Percentiles rank a stretch among this genome's conserved stretches.
These are phyloP conservation scores for Sugiyamaella japonica DNA, from an alignment of 1,139 yeast species.

Conservation along the genomic window DNA sequence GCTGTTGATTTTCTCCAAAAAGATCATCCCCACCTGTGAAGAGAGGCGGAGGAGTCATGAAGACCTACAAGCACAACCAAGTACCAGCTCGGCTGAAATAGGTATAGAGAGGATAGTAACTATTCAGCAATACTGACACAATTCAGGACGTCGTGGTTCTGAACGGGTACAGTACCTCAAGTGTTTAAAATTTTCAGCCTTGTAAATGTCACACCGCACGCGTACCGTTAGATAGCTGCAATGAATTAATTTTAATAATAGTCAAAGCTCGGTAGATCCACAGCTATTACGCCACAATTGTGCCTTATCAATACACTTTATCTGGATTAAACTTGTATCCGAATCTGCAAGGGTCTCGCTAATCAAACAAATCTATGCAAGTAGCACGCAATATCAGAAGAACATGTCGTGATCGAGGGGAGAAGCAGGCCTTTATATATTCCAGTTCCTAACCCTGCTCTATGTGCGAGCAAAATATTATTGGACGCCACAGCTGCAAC, in stretches of 20 bases:
- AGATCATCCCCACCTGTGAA: background rate
- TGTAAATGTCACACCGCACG: background rate
- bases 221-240: background rate
- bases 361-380: slow-evolving; percentile 4
- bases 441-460: background rate
- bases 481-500: slow-evolving; percentile 2
- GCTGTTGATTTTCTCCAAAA: background rate
- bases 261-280: background rate
- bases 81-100: slow-evolving; percentile 1
- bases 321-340: slow-evolving; percentile 6
- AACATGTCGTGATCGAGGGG: slow-evolving; percentile 5
- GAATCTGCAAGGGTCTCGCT: slow-evolving; percentile 14
- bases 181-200: background rate
- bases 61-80: background rate
- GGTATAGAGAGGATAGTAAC: background rate
- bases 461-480: background rate
- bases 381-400: slow-evolving; percentile 16
- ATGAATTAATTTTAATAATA: background rate
- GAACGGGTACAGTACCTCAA: no score
- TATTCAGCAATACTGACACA: no score
- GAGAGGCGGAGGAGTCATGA: background rate
- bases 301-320: background rate
- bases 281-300: slow-evolving; percentile 15
- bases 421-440: slow-evolving; percentile 4
- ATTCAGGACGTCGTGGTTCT: no score